A percentile compares a stretch with the other conserved stretches of the same genome.
Conservation (phyloP, 164 flowering plant species). For the Chloranthus sessilifolius region DNA sequence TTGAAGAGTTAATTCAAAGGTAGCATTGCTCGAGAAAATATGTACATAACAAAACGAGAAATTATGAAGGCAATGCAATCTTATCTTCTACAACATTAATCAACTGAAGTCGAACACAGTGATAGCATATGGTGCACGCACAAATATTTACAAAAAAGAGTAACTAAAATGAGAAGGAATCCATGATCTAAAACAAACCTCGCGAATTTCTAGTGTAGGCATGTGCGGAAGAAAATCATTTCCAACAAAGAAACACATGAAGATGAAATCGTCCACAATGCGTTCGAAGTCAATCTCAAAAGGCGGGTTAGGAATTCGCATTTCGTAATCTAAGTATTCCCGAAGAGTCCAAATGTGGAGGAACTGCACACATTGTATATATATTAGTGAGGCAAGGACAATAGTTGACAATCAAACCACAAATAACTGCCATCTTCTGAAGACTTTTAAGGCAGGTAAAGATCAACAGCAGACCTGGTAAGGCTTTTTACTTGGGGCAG, state of each 20-base stretch:
- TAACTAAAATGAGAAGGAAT: background rate
- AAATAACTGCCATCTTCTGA: background rate
- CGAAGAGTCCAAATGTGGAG: conserved; percentile 92
- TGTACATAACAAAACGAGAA: no score
- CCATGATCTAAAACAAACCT: conserved; percentile 43
- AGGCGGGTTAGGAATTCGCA: conserved; percentile 73
- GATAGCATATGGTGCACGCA: no score
- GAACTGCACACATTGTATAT: conserved; percentile 47
- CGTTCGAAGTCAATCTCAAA: conserved; percentile 78
- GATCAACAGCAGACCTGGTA: conserved; percentile 55
- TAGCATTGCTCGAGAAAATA: no score
- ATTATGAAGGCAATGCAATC: no score
- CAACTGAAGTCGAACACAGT: no score
- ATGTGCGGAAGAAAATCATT: conserved; percentile 98
- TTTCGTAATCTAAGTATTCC: conserved; percentile 86
- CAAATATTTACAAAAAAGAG: background rate
- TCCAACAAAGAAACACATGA: conserved; percentile 97
- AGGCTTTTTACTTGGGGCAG: conserved; percentile 62
- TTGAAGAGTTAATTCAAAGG: no score
- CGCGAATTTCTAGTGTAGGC: conserved; percentile 98
- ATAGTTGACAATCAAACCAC: background rate
- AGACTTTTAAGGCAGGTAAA: background rate
- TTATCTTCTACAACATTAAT: no score
- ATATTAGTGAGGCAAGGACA: background rate
- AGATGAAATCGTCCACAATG: conserved; percentile 89